Conservation (phyloP, 345 rosid species). For the Atalantia buxifolia region DNA sequence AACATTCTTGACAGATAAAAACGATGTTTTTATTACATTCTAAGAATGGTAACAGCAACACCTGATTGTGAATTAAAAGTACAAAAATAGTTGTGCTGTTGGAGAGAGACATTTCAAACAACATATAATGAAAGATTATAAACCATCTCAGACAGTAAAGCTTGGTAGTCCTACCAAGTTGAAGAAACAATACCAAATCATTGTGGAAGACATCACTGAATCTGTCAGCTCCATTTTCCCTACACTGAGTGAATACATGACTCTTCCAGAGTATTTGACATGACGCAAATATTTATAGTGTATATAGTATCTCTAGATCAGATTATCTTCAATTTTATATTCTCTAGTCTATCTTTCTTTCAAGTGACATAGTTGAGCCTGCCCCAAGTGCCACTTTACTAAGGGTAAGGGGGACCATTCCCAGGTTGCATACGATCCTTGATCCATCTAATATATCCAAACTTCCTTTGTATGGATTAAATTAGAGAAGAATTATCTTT, state of each 20-base stretch:
- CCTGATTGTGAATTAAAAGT: neutral
- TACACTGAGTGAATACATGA: neutral
- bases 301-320: no score
- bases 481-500: neutral
- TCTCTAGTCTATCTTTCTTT: no score
- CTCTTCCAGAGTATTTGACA: neutral
- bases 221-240: neutral
- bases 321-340: no score
- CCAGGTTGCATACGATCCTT: no score
- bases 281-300: no score
- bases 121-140: neutral
- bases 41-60: neutral
- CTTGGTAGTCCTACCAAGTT: neutral
- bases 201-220: neutral
- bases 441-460: neutral
- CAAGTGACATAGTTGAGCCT: no score
- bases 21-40: neutral
- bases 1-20: neutral
- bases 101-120: neutral
- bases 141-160: neutral
- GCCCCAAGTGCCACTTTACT: no score
- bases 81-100: neutral
- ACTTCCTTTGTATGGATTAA: neutral
- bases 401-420: no score
- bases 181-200: neutral